These are phyloP conservation scores for Cercospora brassicicola DNA, from an alignment of 2,329 filamentous ascomycete species.

Conservation along the genomic window DNA sequence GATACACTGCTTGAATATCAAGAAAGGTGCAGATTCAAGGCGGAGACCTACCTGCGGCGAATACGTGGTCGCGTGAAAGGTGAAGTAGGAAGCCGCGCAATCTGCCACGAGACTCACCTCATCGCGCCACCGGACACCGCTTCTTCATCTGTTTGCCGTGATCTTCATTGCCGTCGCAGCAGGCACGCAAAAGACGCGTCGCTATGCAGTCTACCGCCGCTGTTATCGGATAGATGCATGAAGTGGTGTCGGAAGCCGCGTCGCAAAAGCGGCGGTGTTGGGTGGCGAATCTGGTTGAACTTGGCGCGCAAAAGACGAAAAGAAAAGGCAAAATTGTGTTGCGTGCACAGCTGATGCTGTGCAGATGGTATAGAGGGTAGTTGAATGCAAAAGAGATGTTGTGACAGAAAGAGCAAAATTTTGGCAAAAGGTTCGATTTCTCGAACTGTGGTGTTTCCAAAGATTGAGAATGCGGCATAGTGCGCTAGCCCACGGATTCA, in stretches of 20 bases:
- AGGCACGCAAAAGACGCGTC: not conserved
- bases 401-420: not conserved
- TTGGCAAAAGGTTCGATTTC: slow-evolving; percentile 22
- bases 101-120: not conserved
- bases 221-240: not conserved
- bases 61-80: not conserved
- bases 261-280: not conserved
- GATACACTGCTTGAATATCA: not conserved
- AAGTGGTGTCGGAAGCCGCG: not conserved
- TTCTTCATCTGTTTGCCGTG: not conserved
- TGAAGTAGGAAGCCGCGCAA: not conserved
- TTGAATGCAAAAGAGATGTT: not conserved
- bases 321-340: not conserved
- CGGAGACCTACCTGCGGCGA: not conserved
- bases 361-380: too few species aligned
- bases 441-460: slow-evolving; percentile 23
- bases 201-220: not conserved
- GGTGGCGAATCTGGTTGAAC: not conserved
- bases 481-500: slow-evolving; percentile 37
- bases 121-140: not conserved
- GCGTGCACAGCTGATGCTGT: not conserved
- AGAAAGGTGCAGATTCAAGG: not conserved
- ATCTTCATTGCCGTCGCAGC: not conserved
- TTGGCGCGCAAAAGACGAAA: not conserved
- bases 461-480: slow-evolving; percentile 35